Percentiles rank a stretch among this genome's conserved stretches.
Conservation (phyloP, 768 basidiomycete species). For the Boletus pseudopeckii region DNA sequence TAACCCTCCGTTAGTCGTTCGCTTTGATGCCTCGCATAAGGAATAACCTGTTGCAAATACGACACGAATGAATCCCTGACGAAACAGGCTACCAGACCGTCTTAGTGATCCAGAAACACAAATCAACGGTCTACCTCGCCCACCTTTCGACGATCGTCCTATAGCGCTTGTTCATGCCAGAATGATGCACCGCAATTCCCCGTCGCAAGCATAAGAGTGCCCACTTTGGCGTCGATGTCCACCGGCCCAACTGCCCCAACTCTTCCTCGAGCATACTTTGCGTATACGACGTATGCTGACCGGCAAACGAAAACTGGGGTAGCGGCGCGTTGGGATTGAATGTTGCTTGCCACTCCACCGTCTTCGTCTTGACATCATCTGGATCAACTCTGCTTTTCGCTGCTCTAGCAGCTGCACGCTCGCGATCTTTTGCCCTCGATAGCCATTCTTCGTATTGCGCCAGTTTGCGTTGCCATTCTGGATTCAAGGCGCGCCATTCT, state of each 20-base stretch:
- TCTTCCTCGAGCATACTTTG: slow-evolving; percentile 48
- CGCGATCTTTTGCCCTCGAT: slow-evolving; percentile 43
- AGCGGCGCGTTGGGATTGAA: slow-evolving; percentile 60
- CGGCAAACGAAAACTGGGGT: slow-evolving; percentile 59
- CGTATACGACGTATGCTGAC: slow-evolving; percentile 40
- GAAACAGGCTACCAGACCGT: slow-evolving; percentile 39
- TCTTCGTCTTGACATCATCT: slow-evolving; percentile 23
- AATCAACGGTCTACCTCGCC: neutral
- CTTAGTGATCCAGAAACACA: neutral
- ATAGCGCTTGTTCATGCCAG: slow-evolving; percentile 66
- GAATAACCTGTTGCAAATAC: slow-evolving; percentile 59
- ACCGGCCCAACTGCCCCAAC: slow-evolving; percentile 34
- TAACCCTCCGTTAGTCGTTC: neutral
- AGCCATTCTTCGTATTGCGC: slow-evolving; percentile 51
- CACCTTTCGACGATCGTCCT: slow-evolving; percentile 57
- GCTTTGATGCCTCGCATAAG: neutral
- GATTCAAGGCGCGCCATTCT: slow-evolving; percentile 44
- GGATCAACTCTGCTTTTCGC: slow-evolving; percentile 37
- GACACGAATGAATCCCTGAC: slow-evolving; percentile 59
- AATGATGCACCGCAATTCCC: slow-evolving; percentile 68
- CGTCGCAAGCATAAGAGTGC: slow-evolving; percentile 47
- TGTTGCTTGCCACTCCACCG: slow-evolving; percentile 44
- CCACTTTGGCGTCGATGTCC: slow-evolving; percentile 40
- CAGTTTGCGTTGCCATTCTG: slow-evolving; percentile 50
- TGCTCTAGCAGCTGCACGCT: slow-evolving; percentile 40